A percentile compares a stretch with the other conserved stretches of the same genome.
phyloP scores from a whole-genome alignment of 2,329 filamentous ascomycete species.

The Ascochyta lentis region DNA sequence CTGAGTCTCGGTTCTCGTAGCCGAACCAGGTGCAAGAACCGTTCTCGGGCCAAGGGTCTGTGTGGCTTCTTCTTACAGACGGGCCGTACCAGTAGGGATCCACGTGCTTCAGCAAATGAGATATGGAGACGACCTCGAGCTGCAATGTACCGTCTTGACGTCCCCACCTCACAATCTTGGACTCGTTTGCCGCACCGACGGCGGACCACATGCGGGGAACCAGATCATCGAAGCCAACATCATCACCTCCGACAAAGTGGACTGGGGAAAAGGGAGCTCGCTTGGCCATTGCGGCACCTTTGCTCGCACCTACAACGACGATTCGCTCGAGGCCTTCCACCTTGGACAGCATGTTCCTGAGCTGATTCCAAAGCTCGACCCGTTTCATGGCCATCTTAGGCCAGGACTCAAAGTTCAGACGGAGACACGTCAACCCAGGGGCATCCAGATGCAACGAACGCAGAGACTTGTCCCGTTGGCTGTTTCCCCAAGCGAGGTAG shows the following conservation, averaged over 20 bases:
- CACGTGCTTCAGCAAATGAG: constrained; percentile 26
- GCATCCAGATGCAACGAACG: constrained; percentile 37
- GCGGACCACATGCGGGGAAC: constrained; percentile 42
- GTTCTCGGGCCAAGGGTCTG: constrained; percentile 39
- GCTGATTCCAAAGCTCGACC: constrained; percentile 42
- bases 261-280: constrained; percentile 46
- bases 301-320: constrained; percentile 42
- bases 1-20: constrained; percentile 36
- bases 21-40: constrained; percentile 39
- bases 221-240: constrained; percentile 44
- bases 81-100: constrained; percentile 24
- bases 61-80: constrained; percentile 19
- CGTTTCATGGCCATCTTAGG: constrained; percentile 38
- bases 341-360: constrained; percentile 37
- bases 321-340: constrained; percentile 42
- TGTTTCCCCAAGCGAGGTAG: constrained; percentile 39
- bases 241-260: constrained; percentile 47
- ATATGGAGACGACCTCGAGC: constrained; percentile 39
- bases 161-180: constrained; percentile 42
- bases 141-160: constrained; percentile 35
- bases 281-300: constrained; percentile 39
- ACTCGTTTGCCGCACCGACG: constrained; percentile 24
- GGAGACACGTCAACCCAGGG: constrained; percentile 40
- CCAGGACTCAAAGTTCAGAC: constrained; percentile 48
- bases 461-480: constrained; percentile 24